phyloP scores from a whole-genome alignment of 305 asterid genomes.

The Fraxinus platypoda region DNA sequence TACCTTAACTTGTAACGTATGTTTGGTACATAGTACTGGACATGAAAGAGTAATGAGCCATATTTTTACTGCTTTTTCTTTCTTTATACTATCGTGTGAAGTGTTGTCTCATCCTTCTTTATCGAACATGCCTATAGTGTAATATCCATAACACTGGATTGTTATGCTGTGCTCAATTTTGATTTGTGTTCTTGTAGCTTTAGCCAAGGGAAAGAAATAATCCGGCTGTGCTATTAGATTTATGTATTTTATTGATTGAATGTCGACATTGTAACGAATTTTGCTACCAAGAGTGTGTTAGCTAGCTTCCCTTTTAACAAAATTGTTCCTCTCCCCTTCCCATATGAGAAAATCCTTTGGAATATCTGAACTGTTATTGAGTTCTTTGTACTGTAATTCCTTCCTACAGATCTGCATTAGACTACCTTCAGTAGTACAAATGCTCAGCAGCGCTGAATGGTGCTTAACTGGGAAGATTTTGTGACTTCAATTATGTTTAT shows the following conservation, averaged over 20 bases:
- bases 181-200: constrained; percentile 19
- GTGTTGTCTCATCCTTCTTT: background rate
- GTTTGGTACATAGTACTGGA: background rate
- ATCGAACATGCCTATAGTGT: background rate
- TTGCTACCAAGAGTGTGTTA: background rate
- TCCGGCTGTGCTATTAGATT: constrained; percentile 8
- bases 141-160: background rate
- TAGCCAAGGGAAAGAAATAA: constrained; percentile 19
- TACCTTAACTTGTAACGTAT: constrained; percentile 34
- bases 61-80: background rate
- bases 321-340: background rate
- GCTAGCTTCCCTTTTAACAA: background rate
- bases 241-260: background rate
- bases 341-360: background rate
- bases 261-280: background rate
- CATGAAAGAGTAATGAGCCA: background rate
- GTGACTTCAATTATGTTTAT: background rate
- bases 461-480: background rate
- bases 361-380: background rate
- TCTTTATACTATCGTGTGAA: background rate
- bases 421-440: background rate
- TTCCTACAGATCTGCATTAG: background rate
- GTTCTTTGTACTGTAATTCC: background rate
- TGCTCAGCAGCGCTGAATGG: background rate
- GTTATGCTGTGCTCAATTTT: constrained; percentile 30